Evolutionary conservation across 306 rosid species (phyloP), one percentile per base, ranked within the genome.

Genomic region (Potentilla sterilis): DNA sequence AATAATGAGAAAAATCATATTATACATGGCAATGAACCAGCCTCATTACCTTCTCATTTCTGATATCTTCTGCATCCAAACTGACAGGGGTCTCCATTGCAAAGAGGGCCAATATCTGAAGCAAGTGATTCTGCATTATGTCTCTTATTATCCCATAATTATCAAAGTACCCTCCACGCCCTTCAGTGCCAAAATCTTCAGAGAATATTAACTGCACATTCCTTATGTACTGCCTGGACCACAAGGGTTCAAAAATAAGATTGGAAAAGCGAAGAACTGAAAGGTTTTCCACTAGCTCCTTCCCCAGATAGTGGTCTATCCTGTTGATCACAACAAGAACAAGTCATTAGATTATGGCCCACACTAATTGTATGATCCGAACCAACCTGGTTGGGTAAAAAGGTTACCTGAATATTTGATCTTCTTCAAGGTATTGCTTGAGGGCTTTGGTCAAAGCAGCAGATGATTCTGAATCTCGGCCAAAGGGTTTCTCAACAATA

Each of bases 41-140:
- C 51, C 66, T 37, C 52, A 69, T 70, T 57, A 58, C 98, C 96
- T 93, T 93, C 81, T 93, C 98, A 77, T 93, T 93, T 86, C 98
- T 85, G 75, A 93, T 93, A 82, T 93, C 98, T 81, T 93, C 98
- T 5, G 96, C 98, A 80, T 85, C 96, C 89, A 93, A 85, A 83
- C 93, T 90, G 84, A 93, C 96, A 67, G 98, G 98, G 22, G 98
- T 93, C 87, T 93, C 98, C 98, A 93, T 93, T 0, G 98, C 98
- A 83, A 93, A 93, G 78, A 93, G 98, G 43, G 98, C 98, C 48
- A 93, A 85, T 70, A 93, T 93, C 80, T 93, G 98, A 82, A 93
- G 98, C 79, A 93, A 88, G 80, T 93, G 98, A 63, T 93, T 93
- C 87, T 93, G 98, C 98, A 93, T 93, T 71, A 93, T 93, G 76